Evolutionary conservation across 345 rosid genomes (phyloP), one percentile per base, ranked within the genome.

Genomic region (Lepidium sativum): DNA sequence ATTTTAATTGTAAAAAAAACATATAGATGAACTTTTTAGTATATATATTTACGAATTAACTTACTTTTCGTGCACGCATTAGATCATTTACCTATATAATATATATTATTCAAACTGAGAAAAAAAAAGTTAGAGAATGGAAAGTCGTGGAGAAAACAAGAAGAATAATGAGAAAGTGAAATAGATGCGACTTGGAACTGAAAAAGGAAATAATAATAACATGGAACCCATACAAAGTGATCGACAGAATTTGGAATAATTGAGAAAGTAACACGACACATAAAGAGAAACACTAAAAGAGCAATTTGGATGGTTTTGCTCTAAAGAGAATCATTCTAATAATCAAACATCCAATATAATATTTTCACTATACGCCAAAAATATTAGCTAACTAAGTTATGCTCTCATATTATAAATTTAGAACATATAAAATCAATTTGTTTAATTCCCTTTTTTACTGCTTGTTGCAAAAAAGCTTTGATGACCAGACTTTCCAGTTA

Each of bases 211-310:
- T 38, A 52, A 52, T 27, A 9, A 29, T 48, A 60, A 52, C 38
- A 50, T 61, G 62, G 74, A 33, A 60, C 44, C 32, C 54, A 43
- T 21, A 42, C 74, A 7, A 69, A 69, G 27, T 43, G 48, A 60
- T n/a, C n/a, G n/a, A 47, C 45, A 37, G 16, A 6, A 57, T 20
- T 59, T 50, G 23, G 66, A 69, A 69, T 59, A 58, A 29, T 15
- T 29, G 4, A 40, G 60, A 59, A 59, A 39, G 69, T 45, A 54
- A 71, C 75, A 41, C 15, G 49, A 54, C 69, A 37, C 56, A 53
- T 53, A 70, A 54, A 70, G 74, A 13, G 68, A 62, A 70, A 45
- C 68, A 70, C 56, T 54, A 38, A 62, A 71, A 71, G 40, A 47
- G 23, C 69, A 71, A 37, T 55, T 38, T 63, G 69, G 70, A 63